phyloP scores from a whole-genome alignment of 2,329 filamentous ascomycete species.

The Ophiocordyceps camponoti-leonardi region DNA sequence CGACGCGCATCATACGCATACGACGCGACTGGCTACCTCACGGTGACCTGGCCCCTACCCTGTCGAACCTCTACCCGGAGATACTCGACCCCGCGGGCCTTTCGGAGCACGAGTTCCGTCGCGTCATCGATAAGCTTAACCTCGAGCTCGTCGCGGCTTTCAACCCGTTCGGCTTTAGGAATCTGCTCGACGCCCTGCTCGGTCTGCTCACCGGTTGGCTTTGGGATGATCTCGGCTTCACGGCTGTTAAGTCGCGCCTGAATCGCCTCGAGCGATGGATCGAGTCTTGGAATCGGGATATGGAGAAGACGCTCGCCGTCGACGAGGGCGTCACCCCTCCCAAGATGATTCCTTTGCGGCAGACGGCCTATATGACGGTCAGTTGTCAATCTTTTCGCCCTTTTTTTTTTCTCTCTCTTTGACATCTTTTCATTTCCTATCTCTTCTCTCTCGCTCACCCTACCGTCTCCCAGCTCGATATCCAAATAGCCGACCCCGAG shows the following conservation, averaged over 20 bases:
- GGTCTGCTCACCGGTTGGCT: slow-evolving; percentile 81
- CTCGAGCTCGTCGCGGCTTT: slow-evolving; percentile 59
- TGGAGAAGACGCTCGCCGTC: slow-evolving; percentile 35
- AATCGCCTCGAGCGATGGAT: slow-evolving; percentile 62
- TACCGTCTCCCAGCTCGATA: slow-evolving; percentile 44
- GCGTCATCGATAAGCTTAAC: slow-evolving; percentile 69
- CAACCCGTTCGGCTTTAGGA: slow-evolving; percentile 58
- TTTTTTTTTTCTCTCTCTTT: not conserved
- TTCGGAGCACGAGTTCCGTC: slow-evolving; percentile 71
- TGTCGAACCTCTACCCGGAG: slow-evolving; percentile 90
- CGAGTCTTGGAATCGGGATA: slow-evolving; percentile 68
- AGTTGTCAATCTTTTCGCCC: slow-evolving; percentile 10
- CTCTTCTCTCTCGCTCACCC: too few relatives aligned
- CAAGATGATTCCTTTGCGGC: slow-evolving; percentile 59
- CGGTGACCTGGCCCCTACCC: slow-evolving; percentile 82
- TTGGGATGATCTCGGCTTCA: slow-evolving; percentile 79
- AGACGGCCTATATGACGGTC: slow-evolving; percentile 77
- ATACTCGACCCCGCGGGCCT: slow-evolving; percentile 76
- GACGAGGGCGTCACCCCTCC: slow-evolving; percentile 39
- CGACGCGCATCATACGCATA: slow-evolving; percentile 81
- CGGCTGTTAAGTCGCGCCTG: slow-evolving; percentile 56
- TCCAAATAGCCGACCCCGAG: slow-evolving; percentile 66
- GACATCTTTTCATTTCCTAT: too few relatives aligned
- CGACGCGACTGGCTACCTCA: slow-evolving; percentile 79
- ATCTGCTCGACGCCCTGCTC: slow-evolving; percentile 62